Evolutionary conservation across 2,329 filamentous ascomycete species (phyloP).

Genomic region (Aaosphaeria arxii): DNA sequence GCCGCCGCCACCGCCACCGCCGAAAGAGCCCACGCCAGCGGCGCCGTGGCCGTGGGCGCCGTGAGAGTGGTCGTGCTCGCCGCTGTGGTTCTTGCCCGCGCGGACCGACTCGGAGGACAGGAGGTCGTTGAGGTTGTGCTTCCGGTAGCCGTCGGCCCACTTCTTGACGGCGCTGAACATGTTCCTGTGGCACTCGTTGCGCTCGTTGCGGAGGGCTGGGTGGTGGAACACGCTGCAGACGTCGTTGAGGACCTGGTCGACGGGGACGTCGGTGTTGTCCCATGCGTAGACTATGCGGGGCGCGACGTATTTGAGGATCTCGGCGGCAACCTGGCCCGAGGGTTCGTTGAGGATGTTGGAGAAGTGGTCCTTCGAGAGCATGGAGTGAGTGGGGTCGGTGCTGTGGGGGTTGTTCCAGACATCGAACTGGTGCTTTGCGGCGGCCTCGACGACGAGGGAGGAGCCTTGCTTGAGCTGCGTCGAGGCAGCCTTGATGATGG

Average conservation of each 20-base stretch:
- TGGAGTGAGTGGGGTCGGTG: conserved; percentile 51
- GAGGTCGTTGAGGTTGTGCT: conserved; percentile 67
- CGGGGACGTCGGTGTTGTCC: conserved; percentile 80
- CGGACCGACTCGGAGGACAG: conserved; percentile 81
- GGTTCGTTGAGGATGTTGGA: conserved; percentile 50
- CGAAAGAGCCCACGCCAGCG: conserved; percentile 21
- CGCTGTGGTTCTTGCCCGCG: conserved; percentile 73
- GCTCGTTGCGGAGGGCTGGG: conserved; percentile 73
- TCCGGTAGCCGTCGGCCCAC: conserved; percentile 73
- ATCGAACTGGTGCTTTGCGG: conserved; percentile 49
- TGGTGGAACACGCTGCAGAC: conserved; percentile 86
- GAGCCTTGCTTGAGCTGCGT: conserved; percentile 84
- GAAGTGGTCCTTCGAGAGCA: conserved; percentile 53
- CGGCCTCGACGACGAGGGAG: conserved; percentile 61
- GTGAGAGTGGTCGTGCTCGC: conserved; percentile 29
- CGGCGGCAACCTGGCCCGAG: conserved; percentile 46
- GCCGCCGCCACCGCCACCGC: conserved; percentile 11
- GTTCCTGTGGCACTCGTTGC: conserved; percentile 73
- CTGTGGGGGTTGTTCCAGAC: conserved; percentile 48
- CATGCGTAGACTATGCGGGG: conserved; percentile 89
- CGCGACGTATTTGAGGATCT: conserved; percentile 78
- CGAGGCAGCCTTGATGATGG: conserved; percentile 84
- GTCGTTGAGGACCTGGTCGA: conserved; percentile 80
- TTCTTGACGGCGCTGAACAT: conserved; percentile 86
- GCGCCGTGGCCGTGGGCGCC: conserved; percentile 27